Evolutionary conservation across 2,329 filamentous ascomycete genomes (phyloP).

Genomic region (Colletotrichum paranaense): DNA sequence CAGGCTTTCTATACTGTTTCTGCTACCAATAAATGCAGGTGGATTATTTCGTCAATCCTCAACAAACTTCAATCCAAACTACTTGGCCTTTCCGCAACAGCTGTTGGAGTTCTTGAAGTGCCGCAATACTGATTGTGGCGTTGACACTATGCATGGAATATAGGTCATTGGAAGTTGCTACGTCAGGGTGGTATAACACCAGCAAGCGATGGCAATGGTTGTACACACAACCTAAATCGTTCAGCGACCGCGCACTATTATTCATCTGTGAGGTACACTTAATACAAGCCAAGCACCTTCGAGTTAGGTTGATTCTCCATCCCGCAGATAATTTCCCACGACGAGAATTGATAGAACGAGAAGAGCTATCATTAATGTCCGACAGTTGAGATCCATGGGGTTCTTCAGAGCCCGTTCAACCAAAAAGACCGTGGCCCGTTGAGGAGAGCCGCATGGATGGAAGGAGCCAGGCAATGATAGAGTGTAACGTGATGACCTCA

Average conservation of each 20-base stretch:
- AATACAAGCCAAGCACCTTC: conserved; percentile 78
- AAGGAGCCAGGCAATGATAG: conserved; percentile 78
- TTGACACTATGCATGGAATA: conserved; percentile 39
- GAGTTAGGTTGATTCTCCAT: conserved; percentile 81
- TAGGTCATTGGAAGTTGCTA: conserved; percentile 46
- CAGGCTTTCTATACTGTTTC: no score
- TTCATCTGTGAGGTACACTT: conserved; percentile 3
- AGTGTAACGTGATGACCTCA: conserved; percentile 74
- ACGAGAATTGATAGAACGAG: conserved; percentile 80
- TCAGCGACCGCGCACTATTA: background rate
- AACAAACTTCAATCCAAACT: no score
- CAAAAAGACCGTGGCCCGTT: conserved; percentile 79
- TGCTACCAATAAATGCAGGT: no score
- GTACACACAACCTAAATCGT: conserved; percentile 49
- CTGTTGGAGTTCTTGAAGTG: conserved; percentile 42
- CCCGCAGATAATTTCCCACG: conserved; percentile 79
- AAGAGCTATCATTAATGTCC: conserved; percentile 80
- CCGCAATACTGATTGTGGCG: conserved; percentile 45
- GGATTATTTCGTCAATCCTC: no score
- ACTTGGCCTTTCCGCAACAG: conserved; percentile 36
- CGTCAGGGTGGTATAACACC: conserved; percentile 56
- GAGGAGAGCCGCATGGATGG: conserved; percentile 80
- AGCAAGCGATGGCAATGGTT: conserved; percentile 57
- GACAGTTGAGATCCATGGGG: conserved; percentile 77
- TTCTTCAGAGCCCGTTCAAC: conserved; percentile 76